Conservation (phyloP, 441 rosid species). For the Adansonia grandidieri region DNA sequence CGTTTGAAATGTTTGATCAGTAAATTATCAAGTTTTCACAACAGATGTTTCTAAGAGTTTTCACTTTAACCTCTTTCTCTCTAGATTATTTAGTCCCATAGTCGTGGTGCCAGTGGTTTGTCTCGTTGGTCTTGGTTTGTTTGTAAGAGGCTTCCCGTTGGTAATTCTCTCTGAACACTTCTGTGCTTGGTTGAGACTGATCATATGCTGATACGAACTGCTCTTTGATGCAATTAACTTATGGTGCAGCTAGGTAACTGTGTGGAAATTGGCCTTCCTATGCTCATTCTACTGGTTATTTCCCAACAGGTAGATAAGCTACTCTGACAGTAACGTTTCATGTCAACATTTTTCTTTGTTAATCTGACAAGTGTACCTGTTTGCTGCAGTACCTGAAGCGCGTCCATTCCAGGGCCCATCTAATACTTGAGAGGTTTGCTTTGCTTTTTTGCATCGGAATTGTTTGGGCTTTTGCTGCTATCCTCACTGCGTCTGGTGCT, state of each 20-base stretch:
- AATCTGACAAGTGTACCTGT: constrained; percentile 23
- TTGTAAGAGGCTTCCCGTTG: constrained; percentile 82
- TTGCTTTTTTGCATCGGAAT: constrained; percentile 76
- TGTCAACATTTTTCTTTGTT: not conserved
- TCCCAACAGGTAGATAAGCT: constrained; percentile 62
- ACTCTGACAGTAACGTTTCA: not conserved
- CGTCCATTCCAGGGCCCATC: constrained; percentile 33
- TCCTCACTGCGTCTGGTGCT: constrained; percentile 90
- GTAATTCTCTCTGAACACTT: constrained; percentile 43
- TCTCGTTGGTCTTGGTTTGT: constrained; percentile 81
- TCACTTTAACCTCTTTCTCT: constrained; percentile 19
- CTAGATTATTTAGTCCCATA: constrained; percentile 76
- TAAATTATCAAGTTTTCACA: constrained; percentile 15
- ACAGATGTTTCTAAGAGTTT: constrained; percentile 19
- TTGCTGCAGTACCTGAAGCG: constrained; percentile 65
- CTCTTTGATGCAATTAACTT: constrained; percentile 20
- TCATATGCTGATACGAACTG: not conserved
- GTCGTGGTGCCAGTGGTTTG: constrained; percentile 73
- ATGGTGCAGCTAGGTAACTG: constrained; percentile 81
- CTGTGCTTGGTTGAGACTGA: not conserved
- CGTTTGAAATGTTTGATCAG: constrained; percentile 10
- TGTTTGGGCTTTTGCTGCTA: constrained; percentile 88
- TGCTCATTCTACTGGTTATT: constrained; percentile 75
- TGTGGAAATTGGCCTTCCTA: constrained; percentile 90
- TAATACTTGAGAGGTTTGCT: constrained; percentile 76